phyloP scores from a whole-genome alignment of 2,329 filamentous ascomycete genomes.

The Fonsecaea pedrosoi region DNA sequence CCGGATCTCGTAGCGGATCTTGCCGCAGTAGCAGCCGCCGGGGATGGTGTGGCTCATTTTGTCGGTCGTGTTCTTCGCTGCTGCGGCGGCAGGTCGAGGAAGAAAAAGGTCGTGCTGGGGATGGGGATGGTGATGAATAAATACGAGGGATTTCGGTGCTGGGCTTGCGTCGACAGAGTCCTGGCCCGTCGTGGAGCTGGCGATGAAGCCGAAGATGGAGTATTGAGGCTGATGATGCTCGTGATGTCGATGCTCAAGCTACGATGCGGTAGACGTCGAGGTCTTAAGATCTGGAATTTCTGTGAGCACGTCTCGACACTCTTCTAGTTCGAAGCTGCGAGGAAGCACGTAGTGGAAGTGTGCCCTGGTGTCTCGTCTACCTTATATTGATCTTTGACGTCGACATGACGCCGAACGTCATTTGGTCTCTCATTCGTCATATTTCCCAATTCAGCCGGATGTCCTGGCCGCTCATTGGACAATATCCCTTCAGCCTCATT shows the following conservation, averaged over 20 bases:
- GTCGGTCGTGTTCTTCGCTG: background rate
- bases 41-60: slow-evolving; percentile 27
- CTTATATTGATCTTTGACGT: background rate
- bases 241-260: background rate
- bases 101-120: background rate
- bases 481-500: background rate
- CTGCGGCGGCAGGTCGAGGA: background rate
- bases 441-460: background rate
- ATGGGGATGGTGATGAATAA: background rate
- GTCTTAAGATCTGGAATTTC: background rate
- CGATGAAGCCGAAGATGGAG: slow-evolving; percentile 2
- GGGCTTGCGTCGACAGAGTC: background rate
- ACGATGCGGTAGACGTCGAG: background rate
- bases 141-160: background rate
- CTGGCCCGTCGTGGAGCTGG: slow-evolving; percentile 3
- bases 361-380: background rate
- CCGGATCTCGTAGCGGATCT: slow-evolving; percentile 55
- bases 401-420: slow-evolving; percentile 9
- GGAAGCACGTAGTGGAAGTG: background rate
- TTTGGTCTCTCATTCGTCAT: slow-evolving; percentile 6
- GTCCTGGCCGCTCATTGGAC: slow-evolving; percentile 2
- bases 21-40: slow-evolving; percentile 56
- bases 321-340: no score
- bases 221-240: background rate
- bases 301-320: background rate